Evolutionary conservation across 495 filamentous ascomycete genomes (phyloP), one percentile per base, ranked within the genome.

Genomic region (Tuber borchii): DNA sequence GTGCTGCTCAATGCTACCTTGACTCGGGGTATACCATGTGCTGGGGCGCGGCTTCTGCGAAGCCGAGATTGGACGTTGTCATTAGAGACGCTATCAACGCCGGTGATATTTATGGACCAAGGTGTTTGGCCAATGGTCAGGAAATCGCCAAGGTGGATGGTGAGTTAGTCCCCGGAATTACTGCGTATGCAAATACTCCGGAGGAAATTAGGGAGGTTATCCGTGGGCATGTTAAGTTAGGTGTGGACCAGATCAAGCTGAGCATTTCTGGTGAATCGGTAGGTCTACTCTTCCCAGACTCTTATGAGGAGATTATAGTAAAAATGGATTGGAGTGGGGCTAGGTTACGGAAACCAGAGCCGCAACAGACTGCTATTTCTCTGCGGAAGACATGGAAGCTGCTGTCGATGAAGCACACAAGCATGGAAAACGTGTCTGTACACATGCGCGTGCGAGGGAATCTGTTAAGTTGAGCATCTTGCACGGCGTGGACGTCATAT

Each of bases 51-150:
- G 87, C 87, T 10, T 85, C 86, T 1, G 87, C 87, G 0, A 87
- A 88, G 75, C 82, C 85, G 39, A 83, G 87, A 17, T 81, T 88
- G 0, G 87, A 88, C 73, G 75, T 85, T 45, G 87, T 87, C 22
- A 85, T 89, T 43, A 83, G 87, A 45, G 86, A 89, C 74, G 87
- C 88, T 1, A 89, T 90, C 75, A 87, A 88, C 65, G 82, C 82
- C 0, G 88, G 88, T 0, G 81, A 86, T 74, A 86, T 89, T n/a
- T 86, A 86, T 1, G 87, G 87, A 4, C 87, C 87, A 9, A 83
- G 86, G 8, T 86, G 83, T 75, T 78, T 88, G 17, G 86, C 86
- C 1, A 88, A 87, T 75, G 85, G 84, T 0, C 82, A 87, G 72
- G 87, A 88, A 78, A 87, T 88, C 65, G 85, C 86, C 5, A 80